Evolutionary conservation across 129 eudicot genomes (phyloP).

Genomic region (Lactuca saligna): DNA sequence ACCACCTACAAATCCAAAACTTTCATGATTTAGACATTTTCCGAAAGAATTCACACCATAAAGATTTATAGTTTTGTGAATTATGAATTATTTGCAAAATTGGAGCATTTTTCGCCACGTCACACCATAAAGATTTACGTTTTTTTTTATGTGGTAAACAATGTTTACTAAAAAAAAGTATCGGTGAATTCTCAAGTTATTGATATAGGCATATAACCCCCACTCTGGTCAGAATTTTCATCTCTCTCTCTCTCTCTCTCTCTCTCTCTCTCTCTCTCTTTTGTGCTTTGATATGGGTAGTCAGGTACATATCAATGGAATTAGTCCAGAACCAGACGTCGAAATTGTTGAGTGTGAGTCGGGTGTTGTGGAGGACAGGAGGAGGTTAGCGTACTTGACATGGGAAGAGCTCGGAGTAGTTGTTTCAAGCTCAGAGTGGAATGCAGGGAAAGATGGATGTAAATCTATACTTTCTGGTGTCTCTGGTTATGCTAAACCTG

Average conservation of each 20-base stretch:
- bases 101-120: too few relatives aligned
- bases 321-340: constrained; percentile 30
- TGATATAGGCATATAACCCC: too few relatives aligned
- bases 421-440: constrained; percentile 26
- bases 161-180: too few relatives aligned
- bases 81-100: too few relatives aligned
- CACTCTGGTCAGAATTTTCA: constrained; percentile 3
- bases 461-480: constrained; percentile 47
- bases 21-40: too few relatives aligned
- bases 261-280: background rate
- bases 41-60: too few relatives aligned
- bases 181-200: too few relatives aligned
- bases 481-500: constrained; percentile 63
- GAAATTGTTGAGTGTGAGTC: constrained; percentile 16
- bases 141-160: too few relatives aligned
- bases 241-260: background rate
- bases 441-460: constrained; percentile 26
- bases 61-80: too few relatives aligned
- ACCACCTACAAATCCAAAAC: too few relatives aligned
- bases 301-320: constrained; percentile 27
- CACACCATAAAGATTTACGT: too few relatives aligned
- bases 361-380: background rate
- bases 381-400: constrained; percentile 52
- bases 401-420: constrained; percentile 67
- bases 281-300: constrained; percentile 25